phyloP scores from a whole-genome alignment of 192 early-diverging fungal genomes.

The Entomortierella chlamydospora region DNA sequence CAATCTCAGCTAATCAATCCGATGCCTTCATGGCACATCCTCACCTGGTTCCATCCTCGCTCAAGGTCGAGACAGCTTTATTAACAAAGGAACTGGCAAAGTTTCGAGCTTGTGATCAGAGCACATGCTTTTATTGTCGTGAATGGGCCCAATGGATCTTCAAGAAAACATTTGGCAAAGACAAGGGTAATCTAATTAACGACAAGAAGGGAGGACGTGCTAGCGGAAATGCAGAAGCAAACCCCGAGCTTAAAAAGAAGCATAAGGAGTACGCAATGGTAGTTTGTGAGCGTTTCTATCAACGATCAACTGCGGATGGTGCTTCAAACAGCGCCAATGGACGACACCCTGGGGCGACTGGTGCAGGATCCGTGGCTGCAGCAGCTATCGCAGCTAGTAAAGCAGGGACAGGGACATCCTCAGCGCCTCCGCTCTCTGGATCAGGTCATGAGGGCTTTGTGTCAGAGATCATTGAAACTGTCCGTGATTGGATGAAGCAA shows the following conservation, averaged over 20 bases:
- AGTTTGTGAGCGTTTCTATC: slow-evolving; percentile 49
- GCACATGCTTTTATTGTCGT: slow-evolving; percentile 80
- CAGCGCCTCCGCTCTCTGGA: slow-evolving; percentile 13
- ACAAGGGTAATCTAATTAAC: slow-evolving; percentile 11
- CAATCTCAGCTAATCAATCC: slow-evolving; percentile 17
- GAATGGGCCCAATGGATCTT: slow-evolving; percentile 86
- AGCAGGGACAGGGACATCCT: slow-evolving; percentile 32
- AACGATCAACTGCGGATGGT: slow-evolving; percentile 46
- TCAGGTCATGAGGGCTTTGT: slow-evolving; percentile 39
- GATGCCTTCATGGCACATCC: slow-evolving; percentile 36
- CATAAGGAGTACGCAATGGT: slow-evolving; percentile 54
- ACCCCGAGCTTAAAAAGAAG: slow-evolving; percentile 36
- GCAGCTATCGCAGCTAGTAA: slow-evolving; percentile 48
- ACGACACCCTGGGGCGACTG: slow-evolving; percentile 18
- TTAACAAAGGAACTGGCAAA: slow-evolving; percentile 76
- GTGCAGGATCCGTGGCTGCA: slow-evolving; percentile 43
- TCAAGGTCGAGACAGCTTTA: slow-evolving; percentile 72
- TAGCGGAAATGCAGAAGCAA: slow-evolving; percentile 23
- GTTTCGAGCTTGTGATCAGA: slow-evolving; percentile 78
- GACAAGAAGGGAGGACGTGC: slow-evolving; percentile 50
- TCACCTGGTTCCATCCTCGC: slow-evolving; percentile 56
- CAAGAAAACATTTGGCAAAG: slow-evolving; percentile 68
- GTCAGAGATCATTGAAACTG: slow-evolving; percentile 47
- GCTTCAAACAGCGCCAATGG: slow-evolving; percentile 10
- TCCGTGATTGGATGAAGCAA: slow-evolving; percentile 57